A percentile compares a stretch with the other conserved stretches of the same genome.
phyloP scores from a whole-genome alignment of 2,329 filamentous ascomycete species.

The Pseudocercospora vitis region DNA sequence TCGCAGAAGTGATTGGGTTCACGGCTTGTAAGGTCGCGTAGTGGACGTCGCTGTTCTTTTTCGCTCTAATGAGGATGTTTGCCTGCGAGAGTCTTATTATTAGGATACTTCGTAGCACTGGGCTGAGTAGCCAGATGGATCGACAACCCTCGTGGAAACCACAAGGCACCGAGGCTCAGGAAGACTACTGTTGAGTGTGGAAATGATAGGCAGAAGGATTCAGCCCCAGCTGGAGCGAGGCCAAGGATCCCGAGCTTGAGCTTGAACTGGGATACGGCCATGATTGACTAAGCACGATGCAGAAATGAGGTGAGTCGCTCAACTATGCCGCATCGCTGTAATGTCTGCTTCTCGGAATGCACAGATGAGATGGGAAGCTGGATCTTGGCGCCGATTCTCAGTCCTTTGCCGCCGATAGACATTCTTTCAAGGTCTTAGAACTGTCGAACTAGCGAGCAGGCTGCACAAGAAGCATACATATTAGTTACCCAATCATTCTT shows the following conservation, averaged over 20 bases:
- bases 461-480: slow-evolving; percentile 1
- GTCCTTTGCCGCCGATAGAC: too few species aligned
- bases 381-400: too few species aligned
- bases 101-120: not conserved
- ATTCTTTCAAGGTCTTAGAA: too few species aligned
- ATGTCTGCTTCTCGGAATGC: too few species aligned
- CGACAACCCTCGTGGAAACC: not conserved
- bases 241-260: not conserved
- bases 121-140: not conserved
- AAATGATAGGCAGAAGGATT: not conserved
- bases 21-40: too few species aligned
- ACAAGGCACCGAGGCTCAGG: not conserved
- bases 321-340: too few species aligned
- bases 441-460: too few species aligned
- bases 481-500: not conserved
- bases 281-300: not conserved
- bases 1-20: too few species aligned
- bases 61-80: not conserved
- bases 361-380: too few species aligned
- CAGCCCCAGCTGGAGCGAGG: not conserved
- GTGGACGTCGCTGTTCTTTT: not conserved
- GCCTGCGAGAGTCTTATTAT: not conserved
- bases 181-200: not conserved
- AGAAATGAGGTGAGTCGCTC: not conserved
- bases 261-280: not conserved